A percentile compares a stretch with the other conserved stretches of the same genome.
These are phyloP conservation scores for Podospora appendiculata DNA, from an alignment of 495 filamentous ascomycete genomes.

Conservation along the genomic window DNA sequence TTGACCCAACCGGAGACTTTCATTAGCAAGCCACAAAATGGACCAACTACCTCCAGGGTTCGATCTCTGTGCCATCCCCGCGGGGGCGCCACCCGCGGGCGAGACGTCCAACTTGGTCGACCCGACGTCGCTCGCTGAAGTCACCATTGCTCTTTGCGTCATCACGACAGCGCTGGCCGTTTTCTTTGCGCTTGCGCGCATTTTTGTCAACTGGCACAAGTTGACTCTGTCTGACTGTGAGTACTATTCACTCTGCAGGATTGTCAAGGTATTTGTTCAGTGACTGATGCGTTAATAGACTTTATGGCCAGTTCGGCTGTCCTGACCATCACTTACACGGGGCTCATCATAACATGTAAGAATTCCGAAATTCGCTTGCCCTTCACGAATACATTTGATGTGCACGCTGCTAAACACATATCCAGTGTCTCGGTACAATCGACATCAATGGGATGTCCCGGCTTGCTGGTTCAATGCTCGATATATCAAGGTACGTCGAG, in stretches of 20 bases:
- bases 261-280: background rate
- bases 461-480: slow-evolving; percentile 4
- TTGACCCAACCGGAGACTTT: no score
- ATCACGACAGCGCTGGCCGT: background rate
- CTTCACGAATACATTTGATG: background rate
- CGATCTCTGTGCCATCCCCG: slow-evolving; percentile 8
- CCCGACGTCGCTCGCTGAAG: slow-evolving; percentile 4
- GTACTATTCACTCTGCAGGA: background rate
- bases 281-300: background rate
- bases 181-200: background rate
- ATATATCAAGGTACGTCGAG: background rate
- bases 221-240: background rate
- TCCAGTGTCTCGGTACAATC: background rate
- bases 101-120: slow-evolving; percentile 8
- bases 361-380: background rate
- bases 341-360: background rate
- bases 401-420: background rate
- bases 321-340: background rate
- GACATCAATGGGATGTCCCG: slow-evolving; percentile 10
- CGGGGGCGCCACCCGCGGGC: slow-evolving; percentile 9
- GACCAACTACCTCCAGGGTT: background rate
- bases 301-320: background rate
- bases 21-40: background rate
- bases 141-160: background rate
- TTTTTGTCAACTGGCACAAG: slow-evolving; percentile 3